Base-by-base conservation (phyloP, 2,329 filamentous ascomycete species). In the Exophiala lecanii-corni region DNA sequence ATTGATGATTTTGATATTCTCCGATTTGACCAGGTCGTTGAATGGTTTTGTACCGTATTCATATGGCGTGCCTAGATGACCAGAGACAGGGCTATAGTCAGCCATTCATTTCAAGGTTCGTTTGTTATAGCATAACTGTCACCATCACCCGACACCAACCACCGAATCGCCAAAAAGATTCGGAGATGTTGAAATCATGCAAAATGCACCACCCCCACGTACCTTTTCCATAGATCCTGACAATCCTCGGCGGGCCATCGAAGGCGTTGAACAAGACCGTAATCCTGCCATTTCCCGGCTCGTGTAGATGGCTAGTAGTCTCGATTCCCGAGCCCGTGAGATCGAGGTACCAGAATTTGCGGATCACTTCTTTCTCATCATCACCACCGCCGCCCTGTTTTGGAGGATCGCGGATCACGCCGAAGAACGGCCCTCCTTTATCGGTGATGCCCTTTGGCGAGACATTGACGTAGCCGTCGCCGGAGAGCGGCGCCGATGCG, bases 261-360 rank as follows among this genome's bases (percentile, higher is more conserved):
- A 84, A 85, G 16, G 76, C 80, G 60, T 76, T 82, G 65, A 89
- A 87, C 73, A 88, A 81, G 57, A 89, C 66, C 4, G 83, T 87
- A 13, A 85, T 74, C 12, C 86, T 76, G 20, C 81, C 82, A 56
- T 89, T 89, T 58, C 51, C 50, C 3, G 53, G 53, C 34, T 91
- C 85, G 59, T 86, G 81, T 9, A 86, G 64, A 57, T 89, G 85
- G 3, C 78, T 72, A 47, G 89, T 82, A 2, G 85, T 89, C 66
- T 91, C 86, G 57, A 74, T 81, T 17, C 85, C 85, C 21, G 81
- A 85, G 20, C 85, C 86, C 1, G 81, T 87, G 26, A 56, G 43
- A 13, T 56, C 54, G 41, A 53, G 42, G 37, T 54, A 56, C 54
- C 54, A 56, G 47, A 56, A 56, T 12, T 51, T 50, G 36, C 36